Evolutionary conservation across 345 rosid genomes (phyloP).

Genomic region (Sisymbrium altissimum): DNA sequence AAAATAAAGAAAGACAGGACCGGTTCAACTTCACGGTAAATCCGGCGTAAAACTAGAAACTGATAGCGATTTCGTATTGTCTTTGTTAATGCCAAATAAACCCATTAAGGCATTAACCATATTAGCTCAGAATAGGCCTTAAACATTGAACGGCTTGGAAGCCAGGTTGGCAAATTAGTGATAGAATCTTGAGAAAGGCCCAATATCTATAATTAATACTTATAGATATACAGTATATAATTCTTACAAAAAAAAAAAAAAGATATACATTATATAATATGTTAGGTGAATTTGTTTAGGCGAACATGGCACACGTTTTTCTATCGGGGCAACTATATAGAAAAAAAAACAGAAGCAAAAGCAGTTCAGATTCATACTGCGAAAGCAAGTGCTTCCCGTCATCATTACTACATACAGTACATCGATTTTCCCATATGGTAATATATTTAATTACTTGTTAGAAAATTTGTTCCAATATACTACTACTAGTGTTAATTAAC

Average conservation of each 20-base stretch:
- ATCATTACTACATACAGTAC: neutral
- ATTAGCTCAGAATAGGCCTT: neutral
- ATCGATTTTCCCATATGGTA: neutral
- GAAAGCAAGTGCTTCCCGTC: neutral
- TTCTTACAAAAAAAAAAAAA: no score
- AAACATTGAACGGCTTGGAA: neutral
- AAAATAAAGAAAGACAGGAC: neutral
- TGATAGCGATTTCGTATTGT: neutral
- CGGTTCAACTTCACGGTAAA: neutral
- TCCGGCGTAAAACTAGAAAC: neutral
- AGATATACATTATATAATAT: no score
- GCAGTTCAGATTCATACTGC: slow-evolving; percentile 12
- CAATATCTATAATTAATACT: neutral
- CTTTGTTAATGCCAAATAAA: neutral
- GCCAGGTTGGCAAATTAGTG: neutral
- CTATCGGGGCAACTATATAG: neutral
- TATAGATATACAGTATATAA: neutral
- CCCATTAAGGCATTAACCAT: neutral
- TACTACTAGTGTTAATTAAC: neutral
- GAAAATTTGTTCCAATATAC: neutral
- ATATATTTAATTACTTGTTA: neutral
- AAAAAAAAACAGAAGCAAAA: neutral
- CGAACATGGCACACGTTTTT: slow-evolving; percentile 18
- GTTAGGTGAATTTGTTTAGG: slow-evolving; percentile 1
- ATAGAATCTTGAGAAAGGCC: neutral